Base-by-base conservation (phyloP, 352 stramenopile species). In the Pythium sp. region DNA sequence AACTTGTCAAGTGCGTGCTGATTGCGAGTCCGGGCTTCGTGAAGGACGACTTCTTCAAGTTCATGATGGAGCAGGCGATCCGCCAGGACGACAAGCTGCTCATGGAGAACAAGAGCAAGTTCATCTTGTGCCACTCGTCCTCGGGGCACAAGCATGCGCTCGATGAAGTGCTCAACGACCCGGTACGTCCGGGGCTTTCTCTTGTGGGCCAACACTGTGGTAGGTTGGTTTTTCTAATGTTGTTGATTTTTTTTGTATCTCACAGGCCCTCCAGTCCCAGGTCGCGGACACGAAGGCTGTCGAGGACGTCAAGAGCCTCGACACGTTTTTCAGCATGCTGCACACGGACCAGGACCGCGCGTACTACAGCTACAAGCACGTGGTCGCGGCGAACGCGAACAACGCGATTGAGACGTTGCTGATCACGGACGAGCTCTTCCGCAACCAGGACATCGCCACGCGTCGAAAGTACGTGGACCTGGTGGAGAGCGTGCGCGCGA, bases 11-110 rank as follows among this genome's bases (percentile, higher is more conserved):
- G 77, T 97, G 90, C 64, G 83, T 99, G 63, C 75, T 99, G 63
- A 65, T 99, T 3, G 98, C 93, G 55, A 98, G 90, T 69, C 97
- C 97, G 15, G 97, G 97, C 18, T 99, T 98, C 62, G 90, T 98
- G 66, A 99, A 99, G 73, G 97, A 99, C 68, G 97, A 99, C 70
- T 99, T 99, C 78, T 97, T 97, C 79, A 97, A 98, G 77, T 99
- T 92, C 69, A 87, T 99, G 74, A 77, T 92, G 67, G 82, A 96
- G 62, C 86, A 98, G 71, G 91, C 93, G 47, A 77, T 99, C 1
- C 85, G 93, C 49, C 82, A 95, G 61, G 95, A 99, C 68, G 95
- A 99, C 75, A 97, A 97, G 64, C 67, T 93, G 22, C 79, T 99
- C 12, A 83, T 98, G 34, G 95, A 99, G 77, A 98, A 99, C 84